Percentiles rank a stretch among this genome's conserved stretches.
Evolutionary conservation across 148 eudicot species (phyloP).

Genomic region (Fagopyrum homotropicum): DNA sequence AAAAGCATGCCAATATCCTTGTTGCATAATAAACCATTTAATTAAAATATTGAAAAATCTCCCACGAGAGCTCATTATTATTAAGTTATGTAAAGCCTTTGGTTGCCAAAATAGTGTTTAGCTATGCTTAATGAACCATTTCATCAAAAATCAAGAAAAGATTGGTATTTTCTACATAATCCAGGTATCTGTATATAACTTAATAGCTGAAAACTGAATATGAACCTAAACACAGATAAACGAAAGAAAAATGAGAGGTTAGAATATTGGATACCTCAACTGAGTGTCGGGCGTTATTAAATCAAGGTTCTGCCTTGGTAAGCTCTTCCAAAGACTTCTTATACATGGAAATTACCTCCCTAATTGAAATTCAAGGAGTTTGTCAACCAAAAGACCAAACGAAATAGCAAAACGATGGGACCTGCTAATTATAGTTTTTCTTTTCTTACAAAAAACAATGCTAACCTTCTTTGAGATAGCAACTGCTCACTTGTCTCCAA

Average conservation of each 20-base stretch:
- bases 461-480: conserved; percentile 69
- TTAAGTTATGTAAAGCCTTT: background rate
- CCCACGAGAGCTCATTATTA: background rate
- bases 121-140: background rate
- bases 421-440: too few relatives aligned
- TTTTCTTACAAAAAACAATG: background rate
- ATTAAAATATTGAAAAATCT: too few relatives aligned
- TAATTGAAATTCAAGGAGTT: conserved; percentile 17
- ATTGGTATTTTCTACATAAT: background rate
- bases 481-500: conserved; percentile 64
- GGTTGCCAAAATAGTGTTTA: background rate
- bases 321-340: conserved; percentile 58
- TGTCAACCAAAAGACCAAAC: background rate
- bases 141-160: background rate
- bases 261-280: background rate
- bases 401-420: background rate
- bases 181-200: background rate
- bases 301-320: conserved; percentile 40
- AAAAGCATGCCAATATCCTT: background rate
- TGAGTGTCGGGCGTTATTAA: background rate
- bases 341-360: conserved; percentile 57
- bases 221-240: background rate
- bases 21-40: too few relatives aligned
- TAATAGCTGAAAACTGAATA: background rate
- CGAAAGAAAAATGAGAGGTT: background rate